These are phyloP conservation scores for Saccharomyces uvarum DNA, from an alignment of 1,139 yeast genomes.

Conservation along the genomic window DNA sequence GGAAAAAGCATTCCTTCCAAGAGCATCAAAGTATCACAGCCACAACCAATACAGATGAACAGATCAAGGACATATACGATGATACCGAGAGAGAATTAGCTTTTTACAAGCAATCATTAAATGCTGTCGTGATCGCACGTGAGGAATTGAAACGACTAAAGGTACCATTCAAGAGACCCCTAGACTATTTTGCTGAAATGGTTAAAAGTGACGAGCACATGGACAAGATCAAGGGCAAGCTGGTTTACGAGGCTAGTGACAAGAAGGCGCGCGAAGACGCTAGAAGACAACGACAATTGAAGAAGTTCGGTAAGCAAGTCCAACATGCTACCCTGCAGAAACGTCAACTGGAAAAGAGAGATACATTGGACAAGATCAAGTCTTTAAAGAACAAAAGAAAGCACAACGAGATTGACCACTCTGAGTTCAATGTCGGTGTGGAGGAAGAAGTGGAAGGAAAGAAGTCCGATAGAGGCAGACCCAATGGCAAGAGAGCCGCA, in stretches of 20 bases:
- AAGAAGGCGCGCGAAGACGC: conserved; percentile 93
- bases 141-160: conserved; percentile 53
- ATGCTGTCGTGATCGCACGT: conserved; percentile 73
- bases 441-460: conserved; percentile 54
- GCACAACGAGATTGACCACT: conserved; percentile 55
- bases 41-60: conserved; percentile 49
- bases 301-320: conserved; percentile 96
- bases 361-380: conserved; percentile 83
- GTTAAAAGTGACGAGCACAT: conserved; percentile 95
- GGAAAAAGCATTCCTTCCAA: conserved; percentile 64
- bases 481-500: conserved; percentile 57
- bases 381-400: conserved; percentile 81
- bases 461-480: conserved; percentile 36
- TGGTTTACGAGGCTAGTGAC: conserved; percentile 78
- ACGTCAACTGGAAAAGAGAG: conserved; percentile 90
- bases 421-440: conserved; percentile 60
- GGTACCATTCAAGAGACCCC: conserved; percentile 86
- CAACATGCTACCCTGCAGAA: conserved; percentile 90
- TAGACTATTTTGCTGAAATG: conserved; percentile 97
- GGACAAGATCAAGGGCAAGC: conserved; percentile 82
- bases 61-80: conserved; percentile 83
- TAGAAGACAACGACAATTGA: conserved; percentile 85
- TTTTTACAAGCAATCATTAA: conserved; percentile 86
- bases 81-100: conserved; percentile 84
- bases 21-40: conserved; percentile 77